Evolutionary conservation across 345 rosid species (phyloP).

Genomic region (Ceriops zippeliana): DNA sequence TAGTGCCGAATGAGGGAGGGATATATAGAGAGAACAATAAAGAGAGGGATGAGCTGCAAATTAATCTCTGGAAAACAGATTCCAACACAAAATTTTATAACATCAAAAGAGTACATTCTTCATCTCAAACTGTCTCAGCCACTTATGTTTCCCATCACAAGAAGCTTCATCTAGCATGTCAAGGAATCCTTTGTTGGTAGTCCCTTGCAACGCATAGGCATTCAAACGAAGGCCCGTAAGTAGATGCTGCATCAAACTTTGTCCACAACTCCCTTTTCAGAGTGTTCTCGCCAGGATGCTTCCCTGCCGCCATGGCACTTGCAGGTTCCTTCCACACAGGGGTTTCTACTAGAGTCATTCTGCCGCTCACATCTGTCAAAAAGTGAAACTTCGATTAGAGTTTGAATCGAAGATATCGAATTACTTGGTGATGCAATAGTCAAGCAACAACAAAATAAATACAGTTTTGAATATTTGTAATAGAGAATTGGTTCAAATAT

Average conservation of each 20-base stretch:
- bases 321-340: constrained; percentile 57
- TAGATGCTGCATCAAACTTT: constrained; percentile 80
- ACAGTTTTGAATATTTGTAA: too few relatives aligned
- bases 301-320: constrained; percentile 46
- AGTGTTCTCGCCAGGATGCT: constrained; percentile 79
- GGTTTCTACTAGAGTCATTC: constrained; percentile 35
- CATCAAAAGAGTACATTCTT: background rate
- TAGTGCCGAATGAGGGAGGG: too few relatives aligned
- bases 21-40: too few relatives aligned
- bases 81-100: constrained; percentile 13
- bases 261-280: constrained; percentile 94
- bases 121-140: constrained; percentile 11
- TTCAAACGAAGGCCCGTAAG: constrained; percentile 26
- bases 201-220: constrained; percentile 26
- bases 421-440: too few relatives aligned
- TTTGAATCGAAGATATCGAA: background rate
- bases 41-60: too few relatives aligned
- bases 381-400: background rate
- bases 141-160: constrained; percentile 26
- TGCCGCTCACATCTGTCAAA: constrained; percentile 29
- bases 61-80: too few relatives aligned
- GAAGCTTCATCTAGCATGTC: constrained; percentile 92
- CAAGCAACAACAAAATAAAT: too few relatives aligned
- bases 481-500: background rate
- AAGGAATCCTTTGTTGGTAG: constrained; percentile 61